Conservation (phyloP, 768 basidiomycete species). For the Mycena kentingensis region DNA sequence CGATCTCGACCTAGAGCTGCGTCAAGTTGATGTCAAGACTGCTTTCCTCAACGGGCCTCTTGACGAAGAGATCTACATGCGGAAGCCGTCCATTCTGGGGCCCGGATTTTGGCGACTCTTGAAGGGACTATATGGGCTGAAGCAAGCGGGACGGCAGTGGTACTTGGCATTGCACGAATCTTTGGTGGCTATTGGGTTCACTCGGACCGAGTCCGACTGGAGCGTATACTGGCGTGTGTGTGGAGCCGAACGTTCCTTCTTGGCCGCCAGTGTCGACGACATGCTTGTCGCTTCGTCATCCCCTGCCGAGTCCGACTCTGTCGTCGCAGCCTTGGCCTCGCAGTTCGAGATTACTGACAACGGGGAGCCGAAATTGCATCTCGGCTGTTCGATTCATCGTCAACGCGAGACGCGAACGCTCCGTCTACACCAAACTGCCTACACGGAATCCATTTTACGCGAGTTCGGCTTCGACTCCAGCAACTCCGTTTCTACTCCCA, state of each 20-base stretch:
- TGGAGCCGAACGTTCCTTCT: not conserved
- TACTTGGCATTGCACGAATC: not conserved
- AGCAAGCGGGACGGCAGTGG: constrained; percentile 9
- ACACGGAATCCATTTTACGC: too few species aligned
- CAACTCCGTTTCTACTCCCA: too few species aligned
- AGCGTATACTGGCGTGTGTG: constrained; percentile 5
- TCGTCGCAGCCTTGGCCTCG: too few species aligned
- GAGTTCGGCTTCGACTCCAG: too few species aligned
- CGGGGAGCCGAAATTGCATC: too few species aligned
- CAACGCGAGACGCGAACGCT: too few species aligned
- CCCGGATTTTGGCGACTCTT: constrained; percentile 2
- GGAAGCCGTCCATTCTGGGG: constrained; percentile 5
- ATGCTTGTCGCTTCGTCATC: not conserved
- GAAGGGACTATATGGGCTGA: not conserved
- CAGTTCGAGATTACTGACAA: not conserved
- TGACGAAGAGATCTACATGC: constrained; percentile 17
- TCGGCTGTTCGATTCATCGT: too few species aligned
- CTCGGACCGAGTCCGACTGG: constrained; percentile 1
- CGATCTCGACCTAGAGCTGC: constrained; percentile 1
- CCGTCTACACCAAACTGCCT: too few species aligned
- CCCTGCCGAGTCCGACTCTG: not conserved
- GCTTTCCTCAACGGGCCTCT: constrained; percentile 15
- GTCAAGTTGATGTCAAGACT: constrained; percentile 1
- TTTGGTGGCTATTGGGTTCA: constrained; percentile 1
- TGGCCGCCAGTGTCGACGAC: not conserved